Percentiles rank a stretch among this genome's conserved stretches.
Evolutionary conservation across 2,329 filamentous ascomycete species (phyloP).

Genomic region (Colletotrichum sp.): DNA sequence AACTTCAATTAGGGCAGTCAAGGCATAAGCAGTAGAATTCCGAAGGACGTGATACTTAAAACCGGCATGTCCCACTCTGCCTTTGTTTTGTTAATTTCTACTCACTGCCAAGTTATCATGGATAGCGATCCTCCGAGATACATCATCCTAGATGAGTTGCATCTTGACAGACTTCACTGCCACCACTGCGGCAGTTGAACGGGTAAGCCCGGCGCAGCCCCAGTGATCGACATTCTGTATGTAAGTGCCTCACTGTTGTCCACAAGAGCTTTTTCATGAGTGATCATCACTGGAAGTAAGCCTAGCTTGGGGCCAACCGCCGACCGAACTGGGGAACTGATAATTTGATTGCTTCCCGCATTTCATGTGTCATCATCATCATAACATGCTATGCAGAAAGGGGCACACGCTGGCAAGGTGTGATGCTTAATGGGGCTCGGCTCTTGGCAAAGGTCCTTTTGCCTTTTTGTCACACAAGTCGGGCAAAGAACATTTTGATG

Average conservation of each 20-base stretch:
- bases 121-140: neutral
- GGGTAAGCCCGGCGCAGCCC: neutral
- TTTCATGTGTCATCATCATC: neutral
- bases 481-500: neutral
- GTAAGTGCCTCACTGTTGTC: neutral
- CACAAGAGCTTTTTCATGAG: neutral
- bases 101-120: neutral
- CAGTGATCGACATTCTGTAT: neutral
- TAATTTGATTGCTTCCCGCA: neutral
- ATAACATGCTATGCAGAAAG: neutral
- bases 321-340: neutral
- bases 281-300: neutral
- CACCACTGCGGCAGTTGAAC: neutral
- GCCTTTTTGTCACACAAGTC: neutral
- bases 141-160: neutral
- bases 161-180: neutral
- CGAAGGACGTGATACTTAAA: neutral
- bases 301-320: neutral
- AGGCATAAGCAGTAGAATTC: neutral
- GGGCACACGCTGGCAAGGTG: neutral
- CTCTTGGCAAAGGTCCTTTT: neutral
- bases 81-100: neutral
- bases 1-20: neutral
- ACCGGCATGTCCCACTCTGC: neutral
- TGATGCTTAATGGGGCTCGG: neutral